Evolutionary conservation across 495 filamentous ascomycete species (phyloP).

Genomic region (Aspergillus baeticus): DNA sequence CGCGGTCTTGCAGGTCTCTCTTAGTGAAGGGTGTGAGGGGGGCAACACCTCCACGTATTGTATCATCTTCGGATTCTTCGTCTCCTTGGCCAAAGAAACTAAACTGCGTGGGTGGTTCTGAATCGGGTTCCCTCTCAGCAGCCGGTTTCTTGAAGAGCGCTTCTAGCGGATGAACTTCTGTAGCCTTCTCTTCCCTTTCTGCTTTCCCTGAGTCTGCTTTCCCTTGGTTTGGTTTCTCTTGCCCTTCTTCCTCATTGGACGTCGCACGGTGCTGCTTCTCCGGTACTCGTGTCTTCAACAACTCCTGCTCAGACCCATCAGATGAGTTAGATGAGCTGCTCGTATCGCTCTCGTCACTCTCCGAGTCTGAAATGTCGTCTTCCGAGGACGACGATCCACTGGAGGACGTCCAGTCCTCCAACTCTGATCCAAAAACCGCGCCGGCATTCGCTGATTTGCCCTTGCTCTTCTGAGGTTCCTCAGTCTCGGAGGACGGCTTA

Average conservation of each 20-base stretch:
- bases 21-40: conserved; percentile 81
- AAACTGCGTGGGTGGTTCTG: conserved; percentile 53
- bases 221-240: background rate
- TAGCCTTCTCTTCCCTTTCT: conserved; percentile 22
- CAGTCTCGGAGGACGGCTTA: conserved; percentile 6
- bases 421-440: conserved; percentile 24
- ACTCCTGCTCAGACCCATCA: conserved; percentile 20
- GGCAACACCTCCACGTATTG: conserved; percentile 35
- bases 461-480: background rate
- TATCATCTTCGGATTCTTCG: conserved; percentile 46
- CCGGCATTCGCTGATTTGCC: conserved; percentile 2
- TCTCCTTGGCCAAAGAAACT: conserved; percentile 59
- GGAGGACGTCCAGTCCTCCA: conserved; percentile 48
- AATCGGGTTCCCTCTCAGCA: conserved; percentile 35
- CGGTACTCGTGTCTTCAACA: conserved; percentile 17
- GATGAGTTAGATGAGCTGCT: conserved; percentile 24
- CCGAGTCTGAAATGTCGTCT: conserved; percentile 27
- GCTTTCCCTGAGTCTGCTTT: background rate
- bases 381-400: conserved; percentile 39
- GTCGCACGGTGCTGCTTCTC: background rate
- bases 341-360: conserved; percentile 26
- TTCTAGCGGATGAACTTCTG: conserved; percentile 80
- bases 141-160: conserved; percentile 79
- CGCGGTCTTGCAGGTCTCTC: conserved; percentile 70
- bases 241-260: conserved; percentile 14